Conservation (phyloP, 768 basidiomycete genomes). For the Austroboletus festivus region DNA sequence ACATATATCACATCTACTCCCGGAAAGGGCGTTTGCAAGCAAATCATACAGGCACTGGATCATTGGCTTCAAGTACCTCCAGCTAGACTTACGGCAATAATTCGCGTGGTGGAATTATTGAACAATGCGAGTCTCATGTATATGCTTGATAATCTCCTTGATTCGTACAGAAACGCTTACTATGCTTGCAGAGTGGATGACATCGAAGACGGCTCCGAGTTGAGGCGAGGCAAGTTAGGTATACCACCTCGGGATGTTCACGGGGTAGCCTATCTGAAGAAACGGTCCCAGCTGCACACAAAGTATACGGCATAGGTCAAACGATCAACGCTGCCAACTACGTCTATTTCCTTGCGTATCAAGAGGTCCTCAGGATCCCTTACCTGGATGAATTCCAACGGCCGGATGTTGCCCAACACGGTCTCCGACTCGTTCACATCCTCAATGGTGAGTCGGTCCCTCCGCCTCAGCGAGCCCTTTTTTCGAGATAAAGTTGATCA, state of each 20-base stretch:
- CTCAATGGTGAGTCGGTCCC: constrained; percentile 58
- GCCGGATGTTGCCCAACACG: constrained; percentile 39
- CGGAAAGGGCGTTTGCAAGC: constrained; percentile 87
- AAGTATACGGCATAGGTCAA: constrained; percentile 94
- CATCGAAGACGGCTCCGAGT: constrained; percentile 87
- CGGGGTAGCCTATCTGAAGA: neutral
- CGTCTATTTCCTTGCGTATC: constrained; percentile 91
- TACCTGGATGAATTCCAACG: constrained; percentile 4
- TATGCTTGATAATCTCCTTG: constrained; percentile 17
- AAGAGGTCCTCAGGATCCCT: constrained; percentile 59
- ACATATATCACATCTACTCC: constrained; percentile 79
- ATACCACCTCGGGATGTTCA: neutral
- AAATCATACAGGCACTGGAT: constrained; percentile 90
- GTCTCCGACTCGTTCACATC: constrained; percentile 58
- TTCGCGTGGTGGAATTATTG: constrained; percentile 81
- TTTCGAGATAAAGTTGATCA: constrained; percentile 9
- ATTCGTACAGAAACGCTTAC: neutral
- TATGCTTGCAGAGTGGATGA: constrained; percentile 76
- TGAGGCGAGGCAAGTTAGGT: constrained; percentile 85
- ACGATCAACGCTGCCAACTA: constrained; percentile 98
- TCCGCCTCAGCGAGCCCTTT: neutral
- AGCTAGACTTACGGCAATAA: constrained; percentile 68
- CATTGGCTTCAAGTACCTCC: constrained; percentile 80
- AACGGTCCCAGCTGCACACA: constrained; percentile 71
- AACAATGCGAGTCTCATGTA: constrained; percentile 93